Evolutionary conservation across 176 grass and related monocot species (phyloP).

Genomic region (Juncus inflexus): DNA sequence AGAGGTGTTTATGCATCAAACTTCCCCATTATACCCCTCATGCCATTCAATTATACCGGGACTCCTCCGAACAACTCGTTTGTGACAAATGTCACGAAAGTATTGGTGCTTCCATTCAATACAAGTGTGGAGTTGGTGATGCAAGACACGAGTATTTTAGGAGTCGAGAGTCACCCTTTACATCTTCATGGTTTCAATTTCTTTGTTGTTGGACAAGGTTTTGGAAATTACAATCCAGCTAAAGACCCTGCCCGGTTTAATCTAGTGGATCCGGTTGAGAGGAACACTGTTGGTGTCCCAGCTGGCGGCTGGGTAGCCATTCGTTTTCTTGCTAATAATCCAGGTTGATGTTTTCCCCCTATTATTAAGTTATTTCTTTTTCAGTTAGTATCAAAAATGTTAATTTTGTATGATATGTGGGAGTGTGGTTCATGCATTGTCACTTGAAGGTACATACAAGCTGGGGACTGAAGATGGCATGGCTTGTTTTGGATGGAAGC

Average conservation of each 20-base stretch:
- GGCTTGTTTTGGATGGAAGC: conserved; percentile 66
- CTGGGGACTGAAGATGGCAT: conserved; percentile 81
- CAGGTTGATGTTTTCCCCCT: conserved; percentile 24
- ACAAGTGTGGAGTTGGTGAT: conserved; percentile 68
- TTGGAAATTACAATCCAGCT: conserved; percentile 44
- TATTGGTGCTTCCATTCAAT: conserved; percentile 55
- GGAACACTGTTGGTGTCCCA: conserved; percentile 71
- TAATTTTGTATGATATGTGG: conserved; percentile 15
- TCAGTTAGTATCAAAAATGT: neutral
- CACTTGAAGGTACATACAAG: conserved; percentile 74
- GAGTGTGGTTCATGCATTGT: conserved; percentile 92
- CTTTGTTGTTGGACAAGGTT: conserved; percentile 47
- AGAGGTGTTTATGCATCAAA: conserved; percentile 43
- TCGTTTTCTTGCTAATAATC: conserved; percentile 69
- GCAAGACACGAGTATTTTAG: conserved; percentile 59
- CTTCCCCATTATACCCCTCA: conserved; percentile 42
- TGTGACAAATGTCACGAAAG: conserved; percentile 47
- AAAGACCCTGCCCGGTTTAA: conserved; percentile 50
- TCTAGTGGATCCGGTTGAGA: conserved; percentile 55
- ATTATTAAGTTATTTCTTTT: neutral
- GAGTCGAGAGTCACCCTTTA: conserved; percentile 71
- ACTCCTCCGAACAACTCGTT: conserved; percentile 55
- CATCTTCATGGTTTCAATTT: conserved; percentile 81
- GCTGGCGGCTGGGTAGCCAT: conserved; percentile 72
- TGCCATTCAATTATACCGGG: conserved; percentile 71